Evolutionary conservation across 1,284 basidiomycete genomes (phyloP), one percentile per base, ranked within the genome.

Genomic region (Malassezia cuniculi): DNA sequence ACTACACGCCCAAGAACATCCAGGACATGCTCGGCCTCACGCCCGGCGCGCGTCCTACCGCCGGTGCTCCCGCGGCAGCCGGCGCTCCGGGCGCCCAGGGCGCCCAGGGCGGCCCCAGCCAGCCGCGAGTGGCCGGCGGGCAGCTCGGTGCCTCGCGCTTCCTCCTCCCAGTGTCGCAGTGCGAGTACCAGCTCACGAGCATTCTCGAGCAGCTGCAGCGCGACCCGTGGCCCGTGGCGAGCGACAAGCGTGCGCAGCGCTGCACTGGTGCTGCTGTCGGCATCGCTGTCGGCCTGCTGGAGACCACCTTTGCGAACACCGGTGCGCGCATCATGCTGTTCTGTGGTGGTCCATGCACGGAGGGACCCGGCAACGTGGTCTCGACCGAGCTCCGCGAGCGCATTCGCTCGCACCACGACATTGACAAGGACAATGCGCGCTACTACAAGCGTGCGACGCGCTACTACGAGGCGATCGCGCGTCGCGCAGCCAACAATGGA

Each of bases 401-500:
- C 2, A 95, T 99, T 55, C 82, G 93, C 43, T 95, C 89, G 3
- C 93, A 99, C 70, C 90, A 97, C 72, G 90, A 99, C 68, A 97
- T 97, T 63, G 93, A 99, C 66, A 77, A 87, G 35, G 93, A 99
- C 70, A 84, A 80, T 57, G 89, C 84, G 34, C 95, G 93, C 71
- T 89, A 95, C 69, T 97, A 82, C 72, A 97, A 97, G 74, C 82
- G 87, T 36, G 87, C 93, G 16, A 78, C 78, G 57, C 95, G 95
- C 84, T 95, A 89, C 71, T 99, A 94, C 69, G 93, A 99, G 72
- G 78, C 76, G 24, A 77, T 97, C 15, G 83, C 87, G n/a, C 85
- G 86, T 68, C 79, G 93, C 35, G 86, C 77, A 3, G 89, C 93
- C 4, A 79, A 81, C 69, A 95, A 93, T 51, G 93, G 93, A 0